Conservation (phyloP, 2,329 filamentous ascomycete species). For the Hypomyces perniciosus region DNA sequence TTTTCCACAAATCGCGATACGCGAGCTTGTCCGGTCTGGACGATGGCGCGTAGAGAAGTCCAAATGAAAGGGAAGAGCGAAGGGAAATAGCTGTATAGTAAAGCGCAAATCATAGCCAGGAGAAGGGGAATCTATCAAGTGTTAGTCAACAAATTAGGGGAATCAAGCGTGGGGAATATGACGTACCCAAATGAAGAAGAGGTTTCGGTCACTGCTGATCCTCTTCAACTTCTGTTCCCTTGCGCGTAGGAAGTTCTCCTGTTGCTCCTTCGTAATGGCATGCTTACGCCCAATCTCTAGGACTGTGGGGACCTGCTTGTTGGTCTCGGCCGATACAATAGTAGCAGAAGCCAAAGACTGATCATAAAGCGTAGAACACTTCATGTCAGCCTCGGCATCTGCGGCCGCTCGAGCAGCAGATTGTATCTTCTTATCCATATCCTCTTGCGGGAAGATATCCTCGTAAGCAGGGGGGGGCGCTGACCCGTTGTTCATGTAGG, state of each 20-base stretch:
- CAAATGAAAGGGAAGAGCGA: constrained; percentile 36
- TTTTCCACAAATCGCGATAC: constrained; percentile 21
- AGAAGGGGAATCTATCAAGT: constrained; percentile 44
- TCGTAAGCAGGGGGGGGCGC: constrained; percentile 68
- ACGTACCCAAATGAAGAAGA: constrained; percentile 64
- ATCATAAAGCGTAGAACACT: constrained; percentile 50
- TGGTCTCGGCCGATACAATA: not conserved
- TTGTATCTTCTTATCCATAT: constrained; percentile 50
- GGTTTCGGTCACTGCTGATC: constrained; percentile 56
- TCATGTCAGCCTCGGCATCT: constrained; percentile 53
- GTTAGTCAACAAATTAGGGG: constrained; percentile 16
- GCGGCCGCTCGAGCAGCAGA: constrained; percentile 53
- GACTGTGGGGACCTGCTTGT: constrained; percentile 34
- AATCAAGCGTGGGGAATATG: not conserved
- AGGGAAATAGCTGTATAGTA: constrained; percentile 47
- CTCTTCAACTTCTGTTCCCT: constrained; percentile 59
- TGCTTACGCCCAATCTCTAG: constrained; percentile 59
- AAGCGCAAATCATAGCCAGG: constrained; percentile 41
- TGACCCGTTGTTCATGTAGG: constrained; percentile 42
- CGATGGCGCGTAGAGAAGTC: constrained; percentile 28
- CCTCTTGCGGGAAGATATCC: constrained; percentile 62
- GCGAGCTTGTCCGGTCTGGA: constrained; percentile 21
- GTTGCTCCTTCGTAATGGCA: constrained; percentile 58
- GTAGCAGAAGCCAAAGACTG: constrained; percentile 20
- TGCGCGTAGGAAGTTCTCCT: constrained; percentile 55